A percentile compares a stretch with the other conserved stretches of the same genome.
phyloP scores from a whole-genome alignment of 1,139 yeast species.

The Kodamaea arcana region DNA sequence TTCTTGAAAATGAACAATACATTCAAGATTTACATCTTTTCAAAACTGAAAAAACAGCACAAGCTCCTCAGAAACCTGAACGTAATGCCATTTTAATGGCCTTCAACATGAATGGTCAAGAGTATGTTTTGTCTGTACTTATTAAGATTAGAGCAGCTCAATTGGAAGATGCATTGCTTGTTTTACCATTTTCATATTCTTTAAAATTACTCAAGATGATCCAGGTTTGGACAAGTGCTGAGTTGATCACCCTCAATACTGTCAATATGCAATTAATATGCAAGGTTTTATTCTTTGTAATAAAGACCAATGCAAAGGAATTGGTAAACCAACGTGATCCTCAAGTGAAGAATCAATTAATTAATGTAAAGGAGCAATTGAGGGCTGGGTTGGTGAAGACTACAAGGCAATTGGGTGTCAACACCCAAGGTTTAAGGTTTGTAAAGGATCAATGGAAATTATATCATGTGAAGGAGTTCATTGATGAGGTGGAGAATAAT shows the following conservation, averaged over 20 bases:
- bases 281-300: slow-evolving; percentile 67
- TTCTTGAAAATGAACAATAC: slow-evolving; percentile 55
- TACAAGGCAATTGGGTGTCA: slow-evolving; percentile 70
- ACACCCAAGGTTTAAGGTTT: slow-evolving; percentile 76
- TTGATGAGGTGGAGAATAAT: slow-evolving; percentile 63
- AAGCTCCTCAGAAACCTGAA: slow-evolving; percentile 54
- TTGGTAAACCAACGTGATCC: slow-evolving; percentile 63
- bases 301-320: slow-evolving; percentile 74
- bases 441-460: slow-evolving; percentile 76
- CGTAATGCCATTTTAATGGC: slow-evolving; percentile 71
- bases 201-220: slow-evolving; percentile 66
- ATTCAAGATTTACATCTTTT: slow-evolving; percentile 29
- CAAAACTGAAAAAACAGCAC: slow-evolving; percentile 34
- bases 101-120: slow-evolving; percentile 65
- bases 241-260: slow-evolving; percentile 38
- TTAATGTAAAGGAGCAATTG: slow-evolving; percentile 54
- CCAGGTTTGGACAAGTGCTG: slow-evolving; percentile 65
- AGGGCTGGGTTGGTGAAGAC: slow-evolving; percentile 51
- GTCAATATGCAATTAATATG: slow-evolving; percentile 62
- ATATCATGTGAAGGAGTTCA: slow-evolving; percentile 68
- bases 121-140: slow-evolving; percentile 71
- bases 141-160: slow-evolving; percentile 75
- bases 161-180: slow-evolving; percentile 85
- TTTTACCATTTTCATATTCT: slow-evolving; percentile 85
- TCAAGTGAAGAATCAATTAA: slow-evolving; percentile 53